phyloP scores from a whole-genome alignment of 306 rosid species.

The Rosa chinensis region DNA sequence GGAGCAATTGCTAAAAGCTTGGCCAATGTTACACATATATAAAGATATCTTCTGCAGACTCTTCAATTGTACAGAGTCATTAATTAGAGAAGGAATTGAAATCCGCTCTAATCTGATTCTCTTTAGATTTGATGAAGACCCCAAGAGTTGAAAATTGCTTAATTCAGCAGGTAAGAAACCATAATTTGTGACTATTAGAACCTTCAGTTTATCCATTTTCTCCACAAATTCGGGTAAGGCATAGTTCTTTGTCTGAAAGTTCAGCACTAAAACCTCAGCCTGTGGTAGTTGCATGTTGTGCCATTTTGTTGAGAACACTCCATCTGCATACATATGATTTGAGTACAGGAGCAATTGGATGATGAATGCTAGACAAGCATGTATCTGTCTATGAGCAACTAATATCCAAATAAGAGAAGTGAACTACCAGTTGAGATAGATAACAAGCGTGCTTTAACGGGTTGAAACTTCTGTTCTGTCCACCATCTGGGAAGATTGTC shows the following conservation, averaged over 20 bases:
- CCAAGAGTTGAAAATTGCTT: constrained; percentile 38
- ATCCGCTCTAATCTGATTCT: constrained; percentile 55
- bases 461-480: too few relatives aligned
- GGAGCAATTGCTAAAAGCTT: constrained; percentile 36
- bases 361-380: too few relatives aligned
- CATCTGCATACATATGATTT: constrained; percentile 48
- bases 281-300: constrained; percentile 39
- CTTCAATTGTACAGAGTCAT: constrained; percentile 25
- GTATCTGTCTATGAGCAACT: too few relatives aligned
- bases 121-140: constrained; percentile 27
- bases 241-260: constrained; percentile 41
- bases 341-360: background rate
- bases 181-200: constrained; percentile 27
- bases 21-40: constrained; percentile 53
- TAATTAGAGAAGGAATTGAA: constrained; percentile 34
- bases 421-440: background rate
- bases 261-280: constrained; percentile 59
- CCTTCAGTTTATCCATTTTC: constrained; percentile 42
- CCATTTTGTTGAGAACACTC: constrained; percentile 45
- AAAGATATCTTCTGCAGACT: constrained; percentile 53
- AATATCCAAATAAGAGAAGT: background rate
- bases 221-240: constrained; percentile 51
- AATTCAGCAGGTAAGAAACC: constrained; percentile 42
- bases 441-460: too few relatives aligned
- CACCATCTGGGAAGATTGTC: too few relatives aligned